These are phyloP conservation scores for Trypanosoma conorhini DNA, from an alignment of 208 protist species.

Conservation along the genomic window DNA sequence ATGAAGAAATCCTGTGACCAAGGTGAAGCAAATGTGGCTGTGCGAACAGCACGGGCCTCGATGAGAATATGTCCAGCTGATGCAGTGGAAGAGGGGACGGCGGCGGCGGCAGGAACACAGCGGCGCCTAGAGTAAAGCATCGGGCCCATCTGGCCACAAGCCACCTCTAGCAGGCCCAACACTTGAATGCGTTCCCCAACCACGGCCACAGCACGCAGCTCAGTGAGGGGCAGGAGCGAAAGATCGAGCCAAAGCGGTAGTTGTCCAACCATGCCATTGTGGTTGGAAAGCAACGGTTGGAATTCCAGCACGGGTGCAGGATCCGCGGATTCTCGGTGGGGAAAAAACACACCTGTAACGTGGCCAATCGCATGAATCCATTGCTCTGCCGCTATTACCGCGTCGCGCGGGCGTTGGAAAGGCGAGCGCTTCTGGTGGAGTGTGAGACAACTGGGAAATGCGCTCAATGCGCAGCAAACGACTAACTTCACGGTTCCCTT, in stretches of 20 bases:
- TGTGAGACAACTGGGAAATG: constrained; percentile 24
- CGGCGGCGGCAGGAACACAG: background rate
- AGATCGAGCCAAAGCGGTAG: constrained; percentile 28
- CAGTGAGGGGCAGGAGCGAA: constrained; percentile 19
- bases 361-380: constrained; percentile 26
- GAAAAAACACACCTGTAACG: constrained; percentile 26
- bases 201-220: constrained; percentile 14
- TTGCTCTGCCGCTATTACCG: constrained; percentile 9
- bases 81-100: background rate
- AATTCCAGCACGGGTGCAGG: constrained; percentile 28
- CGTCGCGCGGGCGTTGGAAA: constrained; percentile 18
- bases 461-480: constrained; percentile 7
- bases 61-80: constrained; percentile 16
- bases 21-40: constrained; percentile 27
- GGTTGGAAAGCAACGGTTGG: constrained; percentile 17
- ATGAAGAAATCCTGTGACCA: constrained; percentile 37
- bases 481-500: constrained; percentile 5
- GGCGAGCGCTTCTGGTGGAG: background rate
- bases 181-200: constrained; percentile 31
- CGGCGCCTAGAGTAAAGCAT: constrained; percentile 11
- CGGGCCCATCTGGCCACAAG: constrained; percentile 6
- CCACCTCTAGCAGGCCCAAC: constrained; percentile 21
- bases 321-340: constrained; percentile 16
- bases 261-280: constrained; percentile 9
- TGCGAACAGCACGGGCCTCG: constrained; percentile 21